Evolutionary conservation across 1,284 basidiomycete species (phyloP).

Genomic region (Trichosporon sp.): DNA sequence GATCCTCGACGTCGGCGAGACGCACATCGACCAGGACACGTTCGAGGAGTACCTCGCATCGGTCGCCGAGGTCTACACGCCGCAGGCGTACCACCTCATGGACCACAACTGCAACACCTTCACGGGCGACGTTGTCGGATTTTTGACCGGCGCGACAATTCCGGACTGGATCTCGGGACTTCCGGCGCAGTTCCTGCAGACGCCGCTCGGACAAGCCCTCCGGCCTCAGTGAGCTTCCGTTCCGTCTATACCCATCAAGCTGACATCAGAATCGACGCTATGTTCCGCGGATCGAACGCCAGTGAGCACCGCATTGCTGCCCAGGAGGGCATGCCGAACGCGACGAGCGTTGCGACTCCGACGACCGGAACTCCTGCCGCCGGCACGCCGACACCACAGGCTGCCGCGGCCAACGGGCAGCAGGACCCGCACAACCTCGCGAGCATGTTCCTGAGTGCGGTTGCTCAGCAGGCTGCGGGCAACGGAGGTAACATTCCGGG

Average conservation of each 20-base stretch:
- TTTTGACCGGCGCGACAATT: conserved; percentile 72
- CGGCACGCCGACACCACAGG: conserved; percentile 38
- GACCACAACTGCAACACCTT: conserved; percentile 75
- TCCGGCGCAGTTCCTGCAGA: conserved; percentile 66
- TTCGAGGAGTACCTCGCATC: conserved; percentile 74
- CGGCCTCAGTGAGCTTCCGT: not conserved
- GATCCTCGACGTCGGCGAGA: conserved; percentile 74
- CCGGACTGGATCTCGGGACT: conserved; percentile 62
- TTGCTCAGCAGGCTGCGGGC: conserved; percentile 56
- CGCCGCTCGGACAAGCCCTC: conserved; percentile 80
- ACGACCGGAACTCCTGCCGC: conserved; percentile 11
- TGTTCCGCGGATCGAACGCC: conserved; percentile 73
- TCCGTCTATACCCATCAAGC: not conserved
- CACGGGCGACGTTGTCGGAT: conserved; percentile 77
- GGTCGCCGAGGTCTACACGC: conserved; percentile 72
- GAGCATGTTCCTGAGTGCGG: conserved; percentile 60
- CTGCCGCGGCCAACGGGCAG: conserved; percentile 41
- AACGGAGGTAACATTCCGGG: not conserved
- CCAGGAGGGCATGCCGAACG: conserved; percentile 72
- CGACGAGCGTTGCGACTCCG: not conserved
- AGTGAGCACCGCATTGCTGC: conserved; percentile 32
- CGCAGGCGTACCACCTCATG: conserved; percentile 88
- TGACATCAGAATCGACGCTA: conserved; percentile 62
- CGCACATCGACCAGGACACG: conserved; percentile 72
- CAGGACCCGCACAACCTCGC: conserved; percentile 48